Evolutionary conservation across 805 yeast species (phyloP).

Genomic region (Komagataella pseudopastoris): DNA sequence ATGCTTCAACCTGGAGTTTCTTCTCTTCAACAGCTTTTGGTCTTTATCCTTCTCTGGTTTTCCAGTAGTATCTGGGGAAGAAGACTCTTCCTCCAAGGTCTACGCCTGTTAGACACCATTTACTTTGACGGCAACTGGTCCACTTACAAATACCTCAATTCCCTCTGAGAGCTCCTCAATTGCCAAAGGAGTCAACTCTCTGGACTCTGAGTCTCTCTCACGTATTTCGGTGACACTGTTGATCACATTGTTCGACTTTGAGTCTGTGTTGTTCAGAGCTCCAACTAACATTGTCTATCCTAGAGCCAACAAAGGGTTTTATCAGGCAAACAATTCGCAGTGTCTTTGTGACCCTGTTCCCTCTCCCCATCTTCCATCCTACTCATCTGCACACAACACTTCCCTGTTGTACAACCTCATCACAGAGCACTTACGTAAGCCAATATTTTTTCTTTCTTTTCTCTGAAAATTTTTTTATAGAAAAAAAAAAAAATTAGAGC

Average conservation of each 20-base stretch:
- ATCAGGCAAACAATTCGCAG: background rate
- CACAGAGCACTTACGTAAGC: background rate
- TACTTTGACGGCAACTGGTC: background rate
- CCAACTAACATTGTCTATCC: background rate
- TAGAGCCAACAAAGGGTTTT: too few relatives aligned
- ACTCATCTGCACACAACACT: background rate
- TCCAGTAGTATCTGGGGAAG: background rate
- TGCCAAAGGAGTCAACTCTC: background rate
- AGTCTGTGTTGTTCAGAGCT: background rate
- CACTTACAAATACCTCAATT: background rate
- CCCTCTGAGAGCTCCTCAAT: background rate
- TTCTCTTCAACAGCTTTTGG: background rate
- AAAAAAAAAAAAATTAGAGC: background rate
- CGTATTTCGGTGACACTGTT: background rate
- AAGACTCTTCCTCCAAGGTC: background rate
- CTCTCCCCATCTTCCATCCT: background rate
- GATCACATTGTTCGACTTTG: background rate
- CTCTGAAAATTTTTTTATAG: conserved; percentile 1
- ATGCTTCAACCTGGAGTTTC: background rate
- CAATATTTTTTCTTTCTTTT: background rate
- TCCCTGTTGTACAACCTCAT: background rate
- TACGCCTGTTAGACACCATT: background rate
- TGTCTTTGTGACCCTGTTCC: background rate
- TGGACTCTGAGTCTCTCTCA: background rate
- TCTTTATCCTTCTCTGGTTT: background rate